Base-by-base conservation (phyloP, 352 stramenopile genomes). In the Phytophthora cajani region DNA sequence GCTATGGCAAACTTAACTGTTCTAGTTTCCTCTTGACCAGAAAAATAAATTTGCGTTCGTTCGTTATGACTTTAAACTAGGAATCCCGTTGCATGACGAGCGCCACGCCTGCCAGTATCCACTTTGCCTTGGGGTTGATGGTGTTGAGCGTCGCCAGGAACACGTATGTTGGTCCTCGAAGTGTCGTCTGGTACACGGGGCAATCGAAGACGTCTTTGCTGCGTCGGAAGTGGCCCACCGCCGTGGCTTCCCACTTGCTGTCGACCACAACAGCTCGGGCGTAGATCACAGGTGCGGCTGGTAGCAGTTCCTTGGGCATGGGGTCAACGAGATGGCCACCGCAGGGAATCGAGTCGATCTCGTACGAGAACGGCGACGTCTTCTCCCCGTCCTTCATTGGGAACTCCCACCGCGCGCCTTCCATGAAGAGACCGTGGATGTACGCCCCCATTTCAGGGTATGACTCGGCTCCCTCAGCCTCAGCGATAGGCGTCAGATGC, bases 81-180 rank as follows among this genome's bases (percentile, higher is more conserved):
- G 84, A 74, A 76, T 99, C 95, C 66, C 85, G 94, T 74, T 99
- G 95, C 77, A 99, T 87, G 6, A 99, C 73, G 23, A 99, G 79
- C 6, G 95, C 94, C n/a, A 95, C 80, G 6, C 95, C 96, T 8
- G 94, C 95, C 25, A 98, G 64, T 14, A 93, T 92, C 97, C 97
- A 99, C 74, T 98, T 98, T 46, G 85, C 78, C 64, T 93, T 90
- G 8, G 77, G 63, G 9, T 81, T 74, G 12, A 80, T 73, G 10
- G 94, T 98, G 69, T 93, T 93, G 16, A 99, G 78, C 50, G 97
- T 99, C 17, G 95, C 95, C n/a, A 99, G 79, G 73, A 98, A 99
- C 8, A 99, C 86, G 73, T 97, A 99, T 17, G 95, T 99, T n/a
- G 97, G 92, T 1, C 97, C 96, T 42, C 97, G 84, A 65, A 96